Conservation (phyloP, 805 yeast species). For the Lachancea lanzarotensis region DNA sequence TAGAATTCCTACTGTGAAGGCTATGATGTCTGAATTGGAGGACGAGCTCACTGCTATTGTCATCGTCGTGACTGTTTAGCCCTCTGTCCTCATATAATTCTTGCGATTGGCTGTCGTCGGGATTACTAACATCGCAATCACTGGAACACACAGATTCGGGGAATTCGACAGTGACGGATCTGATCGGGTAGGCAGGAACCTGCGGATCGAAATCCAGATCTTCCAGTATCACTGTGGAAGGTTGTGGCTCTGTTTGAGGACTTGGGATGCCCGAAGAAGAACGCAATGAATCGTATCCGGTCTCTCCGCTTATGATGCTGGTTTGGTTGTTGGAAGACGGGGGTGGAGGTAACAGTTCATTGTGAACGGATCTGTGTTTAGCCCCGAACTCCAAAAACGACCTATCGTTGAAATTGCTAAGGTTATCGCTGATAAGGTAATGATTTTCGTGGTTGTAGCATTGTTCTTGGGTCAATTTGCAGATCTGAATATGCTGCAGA, state of each 20-base stretch:
- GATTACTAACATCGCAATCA: slow-evolving; percentile 8
- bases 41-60: slow-evolving; percentile 18
- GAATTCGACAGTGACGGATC: background rate
- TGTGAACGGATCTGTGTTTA: background rate
- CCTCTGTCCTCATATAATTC: background rate
- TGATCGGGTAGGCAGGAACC: background rate
- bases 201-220: background rate
- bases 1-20: background rate
- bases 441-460: slow-evolving; percentile 31
- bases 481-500: slow-evolving; percentile 24
- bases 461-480: slow-evolving; percentile 26
- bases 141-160: slow-evolving; percentile 3
- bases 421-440: slow-evolving; percentile 27
- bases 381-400: slow-evolving; percentile 20
- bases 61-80: background rate
- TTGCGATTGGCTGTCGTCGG: background rate
- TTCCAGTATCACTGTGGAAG: slow-evolving; percentile 1
- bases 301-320: slow-evolving; percentile 10
- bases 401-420: slow-evolving; percentile 27
- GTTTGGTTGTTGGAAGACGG: slow-evolving; percentile 3
- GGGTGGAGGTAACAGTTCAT: background rate
- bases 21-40: slow-evolving; percentile 18
- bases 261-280: background rate
- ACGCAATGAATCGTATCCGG: slow-evolving; percentile 2
- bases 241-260: background rate